phyloP scores from a whole-genome alignment of 306 rosid species.

The Ochetophila trinervis region DNA sequence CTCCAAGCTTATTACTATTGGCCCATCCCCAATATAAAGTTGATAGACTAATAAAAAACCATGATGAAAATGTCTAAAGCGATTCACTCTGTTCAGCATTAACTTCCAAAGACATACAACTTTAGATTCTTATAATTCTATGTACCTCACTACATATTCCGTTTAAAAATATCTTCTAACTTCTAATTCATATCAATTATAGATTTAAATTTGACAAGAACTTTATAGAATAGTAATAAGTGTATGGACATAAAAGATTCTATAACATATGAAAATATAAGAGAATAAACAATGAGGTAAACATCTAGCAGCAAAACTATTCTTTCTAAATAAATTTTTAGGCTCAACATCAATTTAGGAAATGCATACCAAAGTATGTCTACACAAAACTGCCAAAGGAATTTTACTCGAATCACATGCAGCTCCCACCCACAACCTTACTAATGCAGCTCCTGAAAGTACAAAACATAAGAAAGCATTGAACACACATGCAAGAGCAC shows the following conservation, averaged over 20 bases:
- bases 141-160: too few relatives aligned
- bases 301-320: background rate
- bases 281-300: background rate
- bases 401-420: conserved; percentile 37
- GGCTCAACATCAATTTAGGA: background rate
- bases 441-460: conserved; percentile 50
- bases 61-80: too few relatives aligned
- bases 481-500: conserved; percentile 4
- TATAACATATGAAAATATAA: too few relatives aligned
- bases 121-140: too few relatives aligned
- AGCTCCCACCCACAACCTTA: conserved; percentile 72
- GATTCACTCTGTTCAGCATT: too few relatives aligned
- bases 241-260: background rate
- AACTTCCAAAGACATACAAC: too few relatives aligned
- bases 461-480: conserved; percentile 20
- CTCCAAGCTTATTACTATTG: too few relatives aligned
- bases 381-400: conserved; percentile 65
- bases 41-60: too few relatives aligned
- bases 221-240: background rate
- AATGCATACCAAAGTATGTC: conserved; percentile 46
- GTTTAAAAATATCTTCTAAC: too few relatives aligned
- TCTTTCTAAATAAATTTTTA: background rate
- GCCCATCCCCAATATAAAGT: too few relatives aligned
- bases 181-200: too few relatives aligned
- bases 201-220: too few relatives aligned